Evolutionary conservation across 306 rosid genomes (phyloP).

Genomic region (Ceratonia siliqua): DNA sequence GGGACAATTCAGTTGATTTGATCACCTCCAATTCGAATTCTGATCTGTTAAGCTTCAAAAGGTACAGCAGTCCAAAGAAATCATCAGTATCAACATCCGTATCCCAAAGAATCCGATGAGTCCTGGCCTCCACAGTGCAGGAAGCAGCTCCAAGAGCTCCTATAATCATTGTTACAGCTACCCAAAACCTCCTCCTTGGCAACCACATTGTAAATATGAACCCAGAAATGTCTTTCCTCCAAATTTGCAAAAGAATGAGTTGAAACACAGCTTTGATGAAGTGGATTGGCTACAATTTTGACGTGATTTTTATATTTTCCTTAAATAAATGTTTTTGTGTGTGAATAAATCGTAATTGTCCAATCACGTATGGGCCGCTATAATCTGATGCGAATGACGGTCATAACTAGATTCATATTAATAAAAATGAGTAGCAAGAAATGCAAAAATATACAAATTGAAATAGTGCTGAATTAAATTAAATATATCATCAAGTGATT

Average conservation of each 20-base stretch:
- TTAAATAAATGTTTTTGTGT: no score
- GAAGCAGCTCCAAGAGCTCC: conserved; percentile 42
- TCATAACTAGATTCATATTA: no score
- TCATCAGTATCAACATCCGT: conserved; percentile 90
- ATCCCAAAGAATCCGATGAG: conserved; percentile 80
- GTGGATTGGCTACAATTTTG: no score
- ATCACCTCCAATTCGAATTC: conserved; percentile 81
- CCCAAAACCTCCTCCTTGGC: conserved; percentile 51
- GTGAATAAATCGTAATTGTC: no score
- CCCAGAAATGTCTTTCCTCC: conserved; percentile 31
- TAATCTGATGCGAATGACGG: no score
- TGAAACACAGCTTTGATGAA: conserved; percentile 1
- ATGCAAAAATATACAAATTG: no score
- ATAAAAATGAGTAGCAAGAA: no score
- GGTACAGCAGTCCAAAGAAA: conserved; percentile 76
- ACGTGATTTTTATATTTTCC: no score
- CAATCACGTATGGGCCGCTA: no score
- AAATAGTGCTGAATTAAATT: no score
- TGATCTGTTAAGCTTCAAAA: conserved; percentile 86
- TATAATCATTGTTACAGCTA: conserved; percentile 27
- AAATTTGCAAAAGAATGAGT: conserved; percentile 18
- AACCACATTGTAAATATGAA: conserved; percentile 45
- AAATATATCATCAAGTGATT: no score
- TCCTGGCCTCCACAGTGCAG: conserved; percentile 42
- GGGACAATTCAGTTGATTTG: background rate